Conservation (phyloP, 768 basidiomycete genomes). For the Suillus sp. region DNA sequence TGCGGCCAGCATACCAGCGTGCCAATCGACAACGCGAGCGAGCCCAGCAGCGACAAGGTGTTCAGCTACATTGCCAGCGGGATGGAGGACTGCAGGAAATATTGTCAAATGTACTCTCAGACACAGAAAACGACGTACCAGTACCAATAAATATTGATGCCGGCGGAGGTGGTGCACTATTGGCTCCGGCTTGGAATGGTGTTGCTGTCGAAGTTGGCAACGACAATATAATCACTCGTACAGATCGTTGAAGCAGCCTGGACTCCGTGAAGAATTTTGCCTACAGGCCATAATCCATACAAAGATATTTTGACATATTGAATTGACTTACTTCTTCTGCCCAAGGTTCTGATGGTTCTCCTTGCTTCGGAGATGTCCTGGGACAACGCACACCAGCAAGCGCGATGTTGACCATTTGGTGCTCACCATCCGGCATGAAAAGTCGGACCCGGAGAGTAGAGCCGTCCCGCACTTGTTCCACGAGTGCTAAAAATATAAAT, state of each 20-base stretch:
- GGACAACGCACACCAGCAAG: slow-evolving; percentile 82
- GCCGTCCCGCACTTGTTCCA: slow-evolving; percentile 93
- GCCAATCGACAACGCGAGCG: slow-evolving; percentile 95
- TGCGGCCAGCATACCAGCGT: slow-evolving; percentile 89
- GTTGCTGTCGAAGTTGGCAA: slow-evolving; percentile 77
- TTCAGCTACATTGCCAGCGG: slow-evolving; percentile 93
- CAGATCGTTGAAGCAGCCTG: slow-evolving; percentile 76
- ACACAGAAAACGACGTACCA: slow-evolving; percentile 42
- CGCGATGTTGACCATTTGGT: slow-evolving; percentile 87
- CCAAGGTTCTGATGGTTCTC: slow-evolving; percentile 79
- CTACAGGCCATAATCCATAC: slow-evolving; percentile 41
- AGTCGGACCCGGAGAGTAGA: slow-evolving; percentile 87
- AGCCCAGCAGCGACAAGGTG: slow-evolving; percentile 82
- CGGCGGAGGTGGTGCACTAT: slow-evolving; percentile 54
- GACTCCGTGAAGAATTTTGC: slow-evolving; percentile 94
- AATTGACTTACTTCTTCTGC: slow-evolving; percentile 76
- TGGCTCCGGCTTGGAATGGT: slow-evolving; percentile 70
- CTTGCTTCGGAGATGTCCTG: slow-evolving; percentile 67
- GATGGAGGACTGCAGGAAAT: slow-evolving; percentile 67
- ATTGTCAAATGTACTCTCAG: not conserved
- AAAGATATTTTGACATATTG: slow-evolving; percentile 11
- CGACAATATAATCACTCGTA: slow-evolving; percentile 77
- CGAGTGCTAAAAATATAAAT: slow-evolving; percentile 59
- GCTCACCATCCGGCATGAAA: slow-evolving; percentile 83
- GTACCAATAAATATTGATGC: slow-evolving; percentile 90